Percentiles rank a stretch among this genome's conserved stretches.
phyloP scores from a whole-genome alignment of 331 rosid species.

The Quercus phellos region DNA sequence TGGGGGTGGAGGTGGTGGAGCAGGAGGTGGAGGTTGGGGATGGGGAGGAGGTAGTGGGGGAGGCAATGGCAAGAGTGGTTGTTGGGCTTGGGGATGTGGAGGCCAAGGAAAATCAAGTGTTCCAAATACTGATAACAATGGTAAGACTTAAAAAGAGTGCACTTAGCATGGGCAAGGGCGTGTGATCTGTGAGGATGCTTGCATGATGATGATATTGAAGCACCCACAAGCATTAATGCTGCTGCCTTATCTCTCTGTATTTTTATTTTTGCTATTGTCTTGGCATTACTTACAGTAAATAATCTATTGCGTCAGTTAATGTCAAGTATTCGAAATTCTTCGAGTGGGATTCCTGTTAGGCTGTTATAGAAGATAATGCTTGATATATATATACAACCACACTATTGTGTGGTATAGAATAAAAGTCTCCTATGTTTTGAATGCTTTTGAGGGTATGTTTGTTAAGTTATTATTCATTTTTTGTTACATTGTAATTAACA shows the following conservation, averaged over 20 bases:
- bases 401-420: not conserved
- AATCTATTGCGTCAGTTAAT: not conserved
- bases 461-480: too few species aligned
- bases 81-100: constrained; percentile 36
- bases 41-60: constrained; percentile 23
- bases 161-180: too few species aligned
- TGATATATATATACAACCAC: too few species aligned
- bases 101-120: constrained; percentile 12
- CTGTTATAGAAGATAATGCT: not conserved
- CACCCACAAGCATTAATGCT: not conserved
- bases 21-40: not conserved
- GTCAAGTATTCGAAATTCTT: not conserved
- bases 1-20: constrained; percentile 3
- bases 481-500: too few species aligned
- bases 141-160: too few species aligned
- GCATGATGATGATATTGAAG: not conserved
- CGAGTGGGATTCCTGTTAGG: not conserved
- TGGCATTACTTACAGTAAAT: not conserved
- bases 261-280: too few species aligned
- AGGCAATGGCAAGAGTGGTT: not conserved
- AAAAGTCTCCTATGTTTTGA: not conserved
- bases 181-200: not conserved
- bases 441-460: not conserved
- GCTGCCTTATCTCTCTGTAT: too few species aligned
- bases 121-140: not conserved